These are phyloP conservation scores for Neonectria neomacrospora DNA, from an alignment of 2,329 filamentous ascomycete genomes.

Conservation along the genomic window DNA sequence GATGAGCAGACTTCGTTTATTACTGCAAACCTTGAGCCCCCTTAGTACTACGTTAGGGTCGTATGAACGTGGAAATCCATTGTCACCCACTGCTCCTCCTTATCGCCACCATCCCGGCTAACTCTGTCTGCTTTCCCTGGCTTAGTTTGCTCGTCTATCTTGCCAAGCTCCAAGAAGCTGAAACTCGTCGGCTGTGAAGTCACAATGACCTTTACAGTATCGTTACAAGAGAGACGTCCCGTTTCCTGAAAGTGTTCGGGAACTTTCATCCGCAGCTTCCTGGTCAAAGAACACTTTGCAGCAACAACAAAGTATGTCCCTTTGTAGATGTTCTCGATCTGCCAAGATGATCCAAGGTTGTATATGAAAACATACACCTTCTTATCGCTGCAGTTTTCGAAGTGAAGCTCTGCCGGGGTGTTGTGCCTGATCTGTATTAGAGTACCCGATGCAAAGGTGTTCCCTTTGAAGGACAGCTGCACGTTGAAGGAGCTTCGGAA, in stretches of 20 bases:
- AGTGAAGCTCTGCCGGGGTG: neutral
- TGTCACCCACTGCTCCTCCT: no score
- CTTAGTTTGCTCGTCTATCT: conserved; percentile 5
- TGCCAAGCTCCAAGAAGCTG: conserved; percentile 19
- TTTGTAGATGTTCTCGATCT: conserved; percentile 1
- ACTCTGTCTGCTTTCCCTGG: no score
- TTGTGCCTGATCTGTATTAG: neutral
- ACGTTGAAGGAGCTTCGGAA: conserved; percentile 7
- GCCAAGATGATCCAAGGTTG: conserved; percentile 12
- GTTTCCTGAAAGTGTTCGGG: neutral
- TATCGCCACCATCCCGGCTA: no score
- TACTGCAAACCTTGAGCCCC: no score
- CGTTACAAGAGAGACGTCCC: neutral
- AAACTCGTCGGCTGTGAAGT: conserved; percentile 33
- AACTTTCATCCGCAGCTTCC: conserved; percentile 15
- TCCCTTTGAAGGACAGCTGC: neutral
- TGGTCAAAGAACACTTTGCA: neutral
- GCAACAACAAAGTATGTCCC: neutral
- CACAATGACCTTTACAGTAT: conserved; percentile 28
- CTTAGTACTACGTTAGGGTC: no score
- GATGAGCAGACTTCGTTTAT: no score
- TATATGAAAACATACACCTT: conserved; percentile 16
- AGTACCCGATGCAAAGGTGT: neutral
- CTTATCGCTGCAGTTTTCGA: neutral
- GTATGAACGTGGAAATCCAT: no score